phyloP scores from a whole-genome alignment of 768 basidiomycete genomes.

The Leccinum boreale region DNA sequence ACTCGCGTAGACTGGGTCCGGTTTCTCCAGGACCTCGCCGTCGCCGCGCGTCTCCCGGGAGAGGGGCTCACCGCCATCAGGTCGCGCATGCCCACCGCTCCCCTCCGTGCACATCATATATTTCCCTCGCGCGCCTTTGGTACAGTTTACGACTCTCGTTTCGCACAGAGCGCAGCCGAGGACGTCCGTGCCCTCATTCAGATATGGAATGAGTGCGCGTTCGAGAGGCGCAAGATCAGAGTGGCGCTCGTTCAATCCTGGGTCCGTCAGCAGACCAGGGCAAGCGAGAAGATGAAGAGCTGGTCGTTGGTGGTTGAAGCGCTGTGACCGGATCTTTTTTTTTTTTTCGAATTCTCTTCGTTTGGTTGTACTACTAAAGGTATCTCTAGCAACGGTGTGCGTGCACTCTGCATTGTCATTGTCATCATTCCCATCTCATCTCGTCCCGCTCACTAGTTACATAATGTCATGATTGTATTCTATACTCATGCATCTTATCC shows the following conservation, averaged over 20 bases:
- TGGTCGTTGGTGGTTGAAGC: slow-evolving; percentile 27
- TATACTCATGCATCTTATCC: neutral
- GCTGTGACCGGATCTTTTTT: slow-evolving; percentile 10
- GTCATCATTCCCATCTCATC: neutral
- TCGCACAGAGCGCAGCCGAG: slow-evolving; percentile 14
- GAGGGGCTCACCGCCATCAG: slow-evolving; percentile 22
- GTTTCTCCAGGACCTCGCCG: slow-evolving; percentile 27
- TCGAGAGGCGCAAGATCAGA: slow-evolving; percentile 30
- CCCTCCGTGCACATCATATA: slow-evolving; percentile 13
- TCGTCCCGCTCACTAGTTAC: neutral
- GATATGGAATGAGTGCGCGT: slow-evolving; percentile 32
- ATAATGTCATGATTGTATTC: neutral
- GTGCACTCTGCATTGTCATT: neutral
- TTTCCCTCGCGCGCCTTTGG: slow-evolving; percentile 16
- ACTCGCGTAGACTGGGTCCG: slow-evolving; percentile 26
- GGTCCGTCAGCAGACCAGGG: neutral
- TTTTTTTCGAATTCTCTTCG: neutral
- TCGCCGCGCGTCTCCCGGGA: slow-evolving; percentile 27
- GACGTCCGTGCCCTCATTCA: slow-evolving; percentile 26
- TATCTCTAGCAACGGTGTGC: neutral
- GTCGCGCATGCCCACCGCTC: slow-evolving; percentile 17
- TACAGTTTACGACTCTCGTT: slow-evolving; percentile 18
- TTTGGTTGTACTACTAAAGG: neutral
- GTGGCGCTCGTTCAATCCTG: slow-evolving; percentile 10
- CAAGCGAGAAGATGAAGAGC: neutral